Percentiles rank a stretch among this genome's conserved stretches.
Evolutionary conservation across 768 basidiomycete species (phyloP).

Genomic region (Lentinula edodes): DNA sequence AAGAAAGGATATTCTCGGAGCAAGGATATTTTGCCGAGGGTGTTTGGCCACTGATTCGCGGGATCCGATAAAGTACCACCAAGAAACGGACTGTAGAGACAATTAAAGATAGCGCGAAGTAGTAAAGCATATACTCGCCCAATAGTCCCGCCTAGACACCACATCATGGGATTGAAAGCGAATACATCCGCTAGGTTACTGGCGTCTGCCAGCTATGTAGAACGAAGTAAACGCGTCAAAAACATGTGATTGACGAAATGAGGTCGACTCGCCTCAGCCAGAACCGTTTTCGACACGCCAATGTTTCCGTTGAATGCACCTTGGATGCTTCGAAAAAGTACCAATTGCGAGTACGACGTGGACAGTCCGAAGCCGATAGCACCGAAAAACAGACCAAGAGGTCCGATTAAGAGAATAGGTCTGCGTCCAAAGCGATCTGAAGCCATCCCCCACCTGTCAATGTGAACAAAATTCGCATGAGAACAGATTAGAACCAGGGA

Average conservation of each 20-base stretch:
- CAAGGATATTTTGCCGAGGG: slow-evolving; percentile 19
- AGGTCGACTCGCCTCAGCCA: slow-evolving; percentile 21
- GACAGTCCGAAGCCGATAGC: slow-evolving; percentile 22
- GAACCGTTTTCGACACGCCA: slow-evolving; percentile 18
- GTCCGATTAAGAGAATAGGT: slow-evolving; percentile 24
- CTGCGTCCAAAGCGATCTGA: slow-evolving; percentile 25
- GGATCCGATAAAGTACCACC: slow-evolving; percentile 28
- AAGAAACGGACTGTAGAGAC: slow-evolving; percentile 16
- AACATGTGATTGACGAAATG: neutral
- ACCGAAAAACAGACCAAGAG: slow-evolving; percentile 21
- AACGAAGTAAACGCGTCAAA: neutral
- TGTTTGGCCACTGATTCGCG: slow-evolving; percentile 19
- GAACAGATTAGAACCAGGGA: neutral
- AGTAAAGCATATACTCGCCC: slow-evolving; percentile 12
- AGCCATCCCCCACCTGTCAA: slow-evolving; percentile 19
- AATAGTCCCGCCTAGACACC: slow-evolving; percentile 20
- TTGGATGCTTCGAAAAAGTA: slow-evolving; percentile 19
- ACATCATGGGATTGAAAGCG: slow-evolving; percentile 21
- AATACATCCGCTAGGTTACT: slow-evolving; percentile 22
- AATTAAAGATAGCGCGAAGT: neutral
- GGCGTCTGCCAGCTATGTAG: slow-evolving; percentile 20
- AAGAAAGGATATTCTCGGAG: slow-evolving; percentile 29
- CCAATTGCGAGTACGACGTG: slow-evolving; percentile 9
- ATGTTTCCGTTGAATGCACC: slow-evolving; percentile 28
- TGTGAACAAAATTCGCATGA: neutral